Conservation (phyloP, 2,329 filamentous ascomycete genomes). For the Amauroascus niger region DNA sequence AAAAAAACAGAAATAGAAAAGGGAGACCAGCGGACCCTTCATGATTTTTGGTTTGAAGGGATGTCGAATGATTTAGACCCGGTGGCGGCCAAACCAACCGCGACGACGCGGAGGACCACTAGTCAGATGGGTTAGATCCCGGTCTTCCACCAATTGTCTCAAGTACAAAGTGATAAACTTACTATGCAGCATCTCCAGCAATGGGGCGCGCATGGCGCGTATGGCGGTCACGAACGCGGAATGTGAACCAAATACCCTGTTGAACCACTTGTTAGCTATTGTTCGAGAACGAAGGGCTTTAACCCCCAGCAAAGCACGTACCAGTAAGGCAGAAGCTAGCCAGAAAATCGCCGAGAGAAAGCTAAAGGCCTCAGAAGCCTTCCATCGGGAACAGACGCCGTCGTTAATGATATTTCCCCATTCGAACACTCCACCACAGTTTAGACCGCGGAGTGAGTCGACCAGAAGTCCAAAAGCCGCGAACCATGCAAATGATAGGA, state of each 20-base stretch:
- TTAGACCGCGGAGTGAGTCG: constrained; percentile 43
- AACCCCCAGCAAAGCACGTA: constrained; percentile 15
- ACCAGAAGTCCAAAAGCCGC: constrained; percentile 58
- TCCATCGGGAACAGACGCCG: constrained; percentile 57
- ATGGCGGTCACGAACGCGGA: constrained; percentile 11
- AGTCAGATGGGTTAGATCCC: not conserved
- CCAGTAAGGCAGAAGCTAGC: constrained; percentile 55
- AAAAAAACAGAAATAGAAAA: not conserved
- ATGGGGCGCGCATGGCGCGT: constrained; percentile 10
- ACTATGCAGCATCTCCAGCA: constrained; percentile 14
- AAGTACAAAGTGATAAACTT: not conserved
- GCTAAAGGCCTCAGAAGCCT: constrained; percentile 59
- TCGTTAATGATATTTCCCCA: constrained; percentile 48
- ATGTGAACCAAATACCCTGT: constrained; percentile 19
- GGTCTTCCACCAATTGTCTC: not conserved
- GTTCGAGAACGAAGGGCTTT: not conserved
- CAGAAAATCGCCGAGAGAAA: constrained; percentile 64
- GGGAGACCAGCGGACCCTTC: not conserved
- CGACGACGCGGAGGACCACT: constrained; percentile 20
- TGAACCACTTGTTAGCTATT: not conserved
- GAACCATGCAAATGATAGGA: constrained; percentile 63
- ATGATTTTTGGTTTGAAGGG: not conserved
- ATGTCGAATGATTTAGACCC: constrained; percentile 22
- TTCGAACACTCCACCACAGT: constrained; percentile 50
- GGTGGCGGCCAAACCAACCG: constrained; percentile 30